Evolutionary conservation across 2,329 filamentous ascomycete genomes (phyloP).

Genomic region (Pseudocercospora fijiensis): DNA sequence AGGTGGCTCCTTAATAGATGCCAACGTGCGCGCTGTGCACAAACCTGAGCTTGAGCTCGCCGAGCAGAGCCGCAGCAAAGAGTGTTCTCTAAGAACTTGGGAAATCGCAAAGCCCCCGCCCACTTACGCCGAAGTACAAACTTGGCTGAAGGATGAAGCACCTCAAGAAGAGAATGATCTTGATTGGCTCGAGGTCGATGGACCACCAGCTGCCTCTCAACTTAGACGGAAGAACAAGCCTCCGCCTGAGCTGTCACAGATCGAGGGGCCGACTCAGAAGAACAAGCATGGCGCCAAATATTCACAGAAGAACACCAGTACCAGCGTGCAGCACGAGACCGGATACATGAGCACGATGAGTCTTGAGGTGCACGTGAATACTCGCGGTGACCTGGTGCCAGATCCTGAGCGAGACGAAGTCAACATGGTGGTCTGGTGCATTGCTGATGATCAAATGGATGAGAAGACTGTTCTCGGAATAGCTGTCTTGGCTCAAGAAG

Average conservation of each 20-base stretch:
- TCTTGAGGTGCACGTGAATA: constrained; percentile 88
- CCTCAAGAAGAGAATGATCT: constrained; percentile 20
- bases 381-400: constrained; percentile 73
- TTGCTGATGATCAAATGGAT: constrained; percentile 64
- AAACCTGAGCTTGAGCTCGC: constrained; percentile 52
- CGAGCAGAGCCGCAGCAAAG: constrained; percentile 54
- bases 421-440: constrained; percentile 83
- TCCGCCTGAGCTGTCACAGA: constrained; percentile 66
- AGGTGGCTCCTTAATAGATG: constrained; percentile 54
- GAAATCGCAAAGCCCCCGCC: constrained; percentile 73
- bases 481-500: constrained; percentile 58
- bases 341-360: constrained; percentile 98
- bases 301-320: constrained; percentile 71
- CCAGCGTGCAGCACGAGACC: constrained; percentile 75
- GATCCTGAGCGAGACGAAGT: constrained; percentile 91
- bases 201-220: constrained; percentile 32
- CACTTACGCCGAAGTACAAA: constrained; percentile 63
- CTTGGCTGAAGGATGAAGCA: constrained; percentile 59
- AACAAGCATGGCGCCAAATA: constrained; percentile 83
- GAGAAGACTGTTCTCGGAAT: constrained; percentile 69
- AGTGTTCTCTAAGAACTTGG: constrained; percentile 70
- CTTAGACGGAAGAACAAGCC: constrained; percentile 38
- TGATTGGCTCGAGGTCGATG: constrained; percentile 33
- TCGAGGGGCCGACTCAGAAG: constrained; percentile 82
- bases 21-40: constrained; percentile 56